Evolutionary conservation across 805 yeast species (phyloP), one percentile per base, ranked within the genome.

Genomic region (Yarrowia alimentaria): DNA sequence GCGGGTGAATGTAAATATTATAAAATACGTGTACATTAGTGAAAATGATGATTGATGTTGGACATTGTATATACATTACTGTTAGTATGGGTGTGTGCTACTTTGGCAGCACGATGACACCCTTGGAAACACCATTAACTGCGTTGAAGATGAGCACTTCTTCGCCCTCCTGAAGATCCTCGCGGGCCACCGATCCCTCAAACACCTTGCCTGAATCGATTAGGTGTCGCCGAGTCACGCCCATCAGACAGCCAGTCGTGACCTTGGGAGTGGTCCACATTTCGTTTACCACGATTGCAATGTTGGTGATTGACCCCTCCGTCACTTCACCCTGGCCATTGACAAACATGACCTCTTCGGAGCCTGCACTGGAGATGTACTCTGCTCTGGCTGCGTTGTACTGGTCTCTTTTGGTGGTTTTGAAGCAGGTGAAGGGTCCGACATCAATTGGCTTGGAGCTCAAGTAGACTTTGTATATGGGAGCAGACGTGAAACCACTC

Each of bases 211-310:
- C 11, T 2, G 37, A 21, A 12, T 43, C 50, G 4, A 43, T 43
- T 24, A 43, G 20, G 16, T 43, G 50, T 4, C 50, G 50, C 7
- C 50, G 29, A 12, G 50, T 43, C 13, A 43, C 50, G 2, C 50
- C 50, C 35, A 31, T 31, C 17, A 43, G 17, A 30, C 50, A 43
- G 2, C 50, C 50, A 4, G 37, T 30, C 9, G 50, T 43, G n/a
- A 31, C 22, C 18, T 31, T 43, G 17, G 50, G 50, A 21, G 50
- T 43, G 11, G 37, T 31, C 50, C 50, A 43, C 37, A 31, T 30
- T 21, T 43, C 50, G 18, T 43, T 43, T 10, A 43, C 30, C 37
- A 30, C 30, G 3, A 43, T 29, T 1, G 50, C 50, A 21, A 43
- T 31, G 22, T 43, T 43, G 12, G 50, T 43, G 22, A 43, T 43